These are phyloP conservation scores for Prunus mira DNA, from an alignment of 306 rosid genomes.

Conservation along the genomic window DNA sequence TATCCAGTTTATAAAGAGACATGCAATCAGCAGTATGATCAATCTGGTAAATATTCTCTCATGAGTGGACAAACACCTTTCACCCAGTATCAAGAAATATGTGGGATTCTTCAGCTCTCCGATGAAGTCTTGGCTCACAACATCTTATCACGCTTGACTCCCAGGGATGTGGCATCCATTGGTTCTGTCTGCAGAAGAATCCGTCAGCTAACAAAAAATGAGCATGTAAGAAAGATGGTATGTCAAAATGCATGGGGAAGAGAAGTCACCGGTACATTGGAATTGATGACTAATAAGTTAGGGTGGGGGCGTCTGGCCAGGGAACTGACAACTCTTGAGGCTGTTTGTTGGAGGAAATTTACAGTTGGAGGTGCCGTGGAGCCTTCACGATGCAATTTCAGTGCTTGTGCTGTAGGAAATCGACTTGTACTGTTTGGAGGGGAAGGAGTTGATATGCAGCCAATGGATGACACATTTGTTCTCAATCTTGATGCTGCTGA, in stretches of 20 bases:
- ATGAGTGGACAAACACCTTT: constrained; percentile 39
- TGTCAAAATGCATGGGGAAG: constrained; percentile 99
- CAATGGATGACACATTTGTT: constrained; percentile 96
- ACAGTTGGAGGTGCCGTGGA: constrained; percentile 88
- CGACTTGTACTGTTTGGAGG: constrained; percentile 96
- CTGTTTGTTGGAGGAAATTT: constrained; percentile 87
- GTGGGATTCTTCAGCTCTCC: constrained; percentile 93
- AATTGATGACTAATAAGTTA: constrained; percentile 82
- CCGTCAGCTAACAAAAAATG: constrained; percentile 82
- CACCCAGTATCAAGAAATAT: constrained; percentile 55
- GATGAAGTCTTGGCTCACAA: constrained; percentile 97
- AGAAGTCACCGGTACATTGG: constrained; percentile 88
- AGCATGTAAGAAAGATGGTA: constrained; percentile 95
- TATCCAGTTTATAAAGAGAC: constrained; percentile 91
- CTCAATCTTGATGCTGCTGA: constrained; percentile 86
- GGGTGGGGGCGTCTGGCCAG: constrained; percentile 97
- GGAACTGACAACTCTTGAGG: constrained; percentile 93
- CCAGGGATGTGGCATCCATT: constrained; percentile 94
- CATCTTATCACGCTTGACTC: constrained; percentile 89
- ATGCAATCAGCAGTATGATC: constrained; percentile 49
- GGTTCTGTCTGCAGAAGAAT: constrained; percentile 97
- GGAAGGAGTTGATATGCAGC: constrained; percentile 96
- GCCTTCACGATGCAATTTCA: constrained; percentile 97
- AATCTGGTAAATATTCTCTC: constrained; percentile 34
- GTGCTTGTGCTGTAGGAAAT: constrained; percentile 96